These are phyloP conservation scores for Penicillium psychrofluorescens DNA, from an alignment of 495 filamentous ascomycete genomes.

Conservation along the genomic window DNA sequence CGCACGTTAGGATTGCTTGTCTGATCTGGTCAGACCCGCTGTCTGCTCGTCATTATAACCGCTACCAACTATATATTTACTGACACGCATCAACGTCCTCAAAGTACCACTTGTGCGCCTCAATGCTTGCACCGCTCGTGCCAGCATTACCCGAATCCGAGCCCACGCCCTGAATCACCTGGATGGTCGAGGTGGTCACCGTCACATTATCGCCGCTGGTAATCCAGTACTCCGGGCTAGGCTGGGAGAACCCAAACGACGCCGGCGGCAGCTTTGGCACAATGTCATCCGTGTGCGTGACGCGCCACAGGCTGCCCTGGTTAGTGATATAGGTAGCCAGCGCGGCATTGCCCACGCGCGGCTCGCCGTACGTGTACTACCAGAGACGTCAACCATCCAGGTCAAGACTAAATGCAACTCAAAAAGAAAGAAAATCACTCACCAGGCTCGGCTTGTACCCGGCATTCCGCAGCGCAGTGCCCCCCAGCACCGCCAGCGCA, in stretches of 20 bases:
- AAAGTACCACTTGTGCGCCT: conserved; percentile 18
- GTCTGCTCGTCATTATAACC: background rate
- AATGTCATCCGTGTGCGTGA: conserved; percentile 62
- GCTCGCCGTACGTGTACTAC: conserved; percentile 61
- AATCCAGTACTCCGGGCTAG: conserved; percentile 64
- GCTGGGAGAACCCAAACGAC: conserved; percentile 49
- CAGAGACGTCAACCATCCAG: too few relatives aligned
- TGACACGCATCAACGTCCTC: conserved; percentile 13
- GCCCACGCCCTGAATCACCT: conserved; percentile 25
- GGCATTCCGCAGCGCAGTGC: conserved; percentile 46
- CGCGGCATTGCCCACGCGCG: conserved; percentile 55
- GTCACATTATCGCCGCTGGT: conserved; percentile 27
- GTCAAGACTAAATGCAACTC: too few relatives aligned
- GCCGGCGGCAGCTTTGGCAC: conserved; percentile 58
- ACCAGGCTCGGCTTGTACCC: conserved; percentile 32
- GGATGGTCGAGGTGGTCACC: conserved; percentile 36
- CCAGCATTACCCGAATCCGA: conserved; percentile 35
- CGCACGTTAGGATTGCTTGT: too few relatives aligned
- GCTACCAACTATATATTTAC: background rate
- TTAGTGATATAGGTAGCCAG: conserved; percentile 49
- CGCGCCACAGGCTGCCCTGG: conserved; percentile 47
- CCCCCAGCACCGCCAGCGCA: conserved; percentile 56
- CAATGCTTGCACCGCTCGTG: background rate
- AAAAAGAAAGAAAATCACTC: conserved; percentile 8
- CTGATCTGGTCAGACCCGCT: too few relatives aligned